phyloP scores from a whole-genome alignment of 2,329 filamentous ascomycete species.

The Teratosphaeria zuluensis region DNA sequence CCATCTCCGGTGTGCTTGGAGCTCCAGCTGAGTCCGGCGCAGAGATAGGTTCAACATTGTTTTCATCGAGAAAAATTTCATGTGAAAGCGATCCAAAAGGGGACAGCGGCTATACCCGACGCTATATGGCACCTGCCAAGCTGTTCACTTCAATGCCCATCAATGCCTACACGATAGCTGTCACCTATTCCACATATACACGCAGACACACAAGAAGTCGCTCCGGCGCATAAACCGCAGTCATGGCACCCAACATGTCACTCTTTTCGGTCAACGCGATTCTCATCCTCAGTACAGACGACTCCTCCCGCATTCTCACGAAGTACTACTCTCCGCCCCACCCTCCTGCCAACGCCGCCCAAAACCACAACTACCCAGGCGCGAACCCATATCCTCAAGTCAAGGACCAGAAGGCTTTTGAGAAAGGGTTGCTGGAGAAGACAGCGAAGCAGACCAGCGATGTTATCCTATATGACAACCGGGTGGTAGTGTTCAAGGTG shows the following conservation, averaged over 20 bases:
- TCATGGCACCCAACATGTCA: conserved; percentile 44
- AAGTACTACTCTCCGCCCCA: conserved; percentile 82
- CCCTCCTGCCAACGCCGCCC: conserved; percentile 46
- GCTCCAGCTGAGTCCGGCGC: conserved; percentile 11
- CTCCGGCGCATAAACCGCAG: conserved; percentile 8
- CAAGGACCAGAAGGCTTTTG: conserved; percentile 92
- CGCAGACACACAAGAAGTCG: not conserved
- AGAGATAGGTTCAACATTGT: conserved; percentile 10
- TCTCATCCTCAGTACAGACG: conserved; percentile 57
- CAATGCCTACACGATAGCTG: not conserved
- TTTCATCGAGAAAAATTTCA: not conserved
- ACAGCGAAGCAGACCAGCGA: conserved; percentile 91
- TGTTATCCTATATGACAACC: conserved; percentile 95
- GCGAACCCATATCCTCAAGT: conserved; percentile 75
- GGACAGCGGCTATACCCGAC: not conserved
- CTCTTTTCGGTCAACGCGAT: conserved; percentile 46
- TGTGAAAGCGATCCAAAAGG: not conserved
- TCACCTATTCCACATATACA: not conserved
- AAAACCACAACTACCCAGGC: conserved; percentile 50
- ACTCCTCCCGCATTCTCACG: conserved; percentile 81
- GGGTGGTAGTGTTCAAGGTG: conserved; percentile 94
- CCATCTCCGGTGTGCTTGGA: conserved; percentile 8
- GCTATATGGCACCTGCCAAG: not conserved
- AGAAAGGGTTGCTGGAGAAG: conserved; percentile 92
- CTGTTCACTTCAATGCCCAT: not conserved